These are phyloP conservation scores for Macrolepiota dolichaula DNA, from an alignment of 768 basidiomycete genomes.

Conservation along the genomic window DNA sequence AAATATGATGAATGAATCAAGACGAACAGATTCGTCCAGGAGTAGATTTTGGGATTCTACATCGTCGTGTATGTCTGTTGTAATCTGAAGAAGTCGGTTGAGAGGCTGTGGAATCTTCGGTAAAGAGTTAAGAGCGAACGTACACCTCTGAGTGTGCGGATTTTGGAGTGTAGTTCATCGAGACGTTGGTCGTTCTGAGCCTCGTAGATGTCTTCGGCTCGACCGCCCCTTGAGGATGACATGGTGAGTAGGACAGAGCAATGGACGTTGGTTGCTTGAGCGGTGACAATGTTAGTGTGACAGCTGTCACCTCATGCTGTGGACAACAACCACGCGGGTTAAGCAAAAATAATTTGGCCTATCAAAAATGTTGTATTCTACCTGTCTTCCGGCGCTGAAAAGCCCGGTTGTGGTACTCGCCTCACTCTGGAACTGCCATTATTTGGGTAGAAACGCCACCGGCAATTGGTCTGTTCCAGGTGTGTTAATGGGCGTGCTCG, in stretches of 20 bases:
- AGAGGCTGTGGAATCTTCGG: not conserved
- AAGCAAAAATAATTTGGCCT: not conserved
- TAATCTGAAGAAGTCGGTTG: constrained; percentile 48
- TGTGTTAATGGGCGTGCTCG: not conserved
- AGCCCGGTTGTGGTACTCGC: too few relatives aligned
- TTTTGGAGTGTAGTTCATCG: constrained; percentile 82
- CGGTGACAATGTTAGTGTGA: not conserved
- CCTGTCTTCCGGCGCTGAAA: too few relatives aligned
- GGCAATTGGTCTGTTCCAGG: not conserved
- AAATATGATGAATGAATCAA: not conserved
- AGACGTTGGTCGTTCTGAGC: constrained; percentile 81
- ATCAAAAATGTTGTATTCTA: too few relatives aligned
- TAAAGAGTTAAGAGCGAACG: constrained; percentile 15
- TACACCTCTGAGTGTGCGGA: constrained; percentile 79
- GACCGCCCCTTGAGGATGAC: constrained; percentile 38
- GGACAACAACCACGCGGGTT: too few relatives aligned
- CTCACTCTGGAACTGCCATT: too few relatives aligned
- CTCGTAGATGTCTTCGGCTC: constrained; percentile 74
- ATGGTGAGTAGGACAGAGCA: constrained; percentile 19
- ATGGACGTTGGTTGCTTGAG: not conserved
- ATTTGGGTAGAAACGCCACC: not conserved
- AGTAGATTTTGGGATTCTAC: constrained; percentile 79
- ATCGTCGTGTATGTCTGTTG: constrained; percentile 82
- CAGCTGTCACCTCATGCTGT: not conserved
- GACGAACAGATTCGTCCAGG: constrained; percentile 67